Percentiles rank a stretch among this genome's conserved stretches.
phyloP scores from a whole-genome alignment of 1,139 yeast species.

The Pichia sorboxylosa region DNA sequence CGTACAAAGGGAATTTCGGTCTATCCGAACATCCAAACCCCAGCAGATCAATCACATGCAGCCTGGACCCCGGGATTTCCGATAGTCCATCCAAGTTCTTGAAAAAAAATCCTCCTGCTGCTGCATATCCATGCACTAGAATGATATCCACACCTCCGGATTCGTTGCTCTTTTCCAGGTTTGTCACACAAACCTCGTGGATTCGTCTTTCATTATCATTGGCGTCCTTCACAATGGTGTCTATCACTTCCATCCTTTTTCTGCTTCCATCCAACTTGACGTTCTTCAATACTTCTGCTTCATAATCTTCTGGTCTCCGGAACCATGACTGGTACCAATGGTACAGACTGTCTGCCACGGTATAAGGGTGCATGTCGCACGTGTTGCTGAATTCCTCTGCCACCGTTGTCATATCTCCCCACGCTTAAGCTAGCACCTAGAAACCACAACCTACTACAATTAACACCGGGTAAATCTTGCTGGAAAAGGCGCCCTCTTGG shows the following conservation, averaged over 20 bases:
- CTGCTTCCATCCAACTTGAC: background rate
- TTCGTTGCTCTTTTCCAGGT: constrained; percentile 14
- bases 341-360: background rate
- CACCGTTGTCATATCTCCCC: no score
- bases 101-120: constrained; percentile 58
- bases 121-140: constrained; percentile 70
- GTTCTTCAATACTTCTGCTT: constrained; percentile 24
- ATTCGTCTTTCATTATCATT: constrained; percentile 35
- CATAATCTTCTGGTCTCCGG: constrained; percentile 21
- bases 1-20: constrained; percentile 37
- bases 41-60: constrained; percentile 75
- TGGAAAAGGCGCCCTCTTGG: no score
- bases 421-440: no score
- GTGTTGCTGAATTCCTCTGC: background rate
- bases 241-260: background rate
- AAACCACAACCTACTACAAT: no score
- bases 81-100: constrained; percentile 51
- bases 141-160: constrained; percentile 34
- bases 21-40: constrained; percentile 77
- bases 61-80: constrained; percentile 29
- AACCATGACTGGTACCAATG: background rate
- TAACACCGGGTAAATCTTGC: no score
- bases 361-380: background rate
- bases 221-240: constrained; percentile 28
- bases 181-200: constrained; percentile 49